Evolutionary conservation across 1,139 yeast genomes (phyloP), one percentile per base, ranked within the genome.

Genomic region (Yamadazyma songkhlaensis): DNA sequence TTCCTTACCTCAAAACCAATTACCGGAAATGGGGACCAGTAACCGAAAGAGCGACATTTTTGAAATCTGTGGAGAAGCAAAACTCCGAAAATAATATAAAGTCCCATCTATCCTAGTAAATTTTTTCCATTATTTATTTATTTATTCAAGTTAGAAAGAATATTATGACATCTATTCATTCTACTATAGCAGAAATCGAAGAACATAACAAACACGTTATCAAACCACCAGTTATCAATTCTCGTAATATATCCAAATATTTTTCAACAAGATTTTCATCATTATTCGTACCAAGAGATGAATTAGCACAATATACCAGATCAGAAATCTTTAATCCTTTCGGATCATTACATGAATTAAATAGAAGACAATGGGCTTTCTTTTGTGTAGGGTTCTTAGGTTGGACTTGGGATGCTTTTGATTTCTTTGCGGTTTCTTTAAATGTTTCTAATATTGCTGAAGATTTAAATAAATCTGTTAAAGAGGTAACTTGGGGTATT

Each of bases 381-480:
- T 63, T 64, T 42, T 38, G 52, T 22, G 45, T 62, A 33, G 71
- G 68, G 1, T 59, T 62, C 36, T 49, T 50, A 34, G 69, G 64
- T 13, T 68, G 73, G 73, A 64, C 71, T 9, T 63, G 67, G 66
- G 74, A 67, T 51, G 67, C 72, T 6, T 59, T 67, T 43, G 74
- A 67, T 48, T 65, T 60, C 45, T 38, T 38, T 41, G 44, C 61
- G 11, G 67, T 66, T 5, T 57, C 66, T n/a, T 54, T 66, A 39
- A 65, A 66, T 42, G 62, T 57, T 5, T 29, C 52, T 8, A 50
- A 50, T 11, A 59, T 68, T 36, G 66, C 72, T 17, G 40, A 54
- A 11, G 51, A 53, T 20, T 59, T 67, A 28, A 49, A 48, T 15
- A 54, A 40, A 7, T 38, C 53, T 8, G 61, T 59, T 31, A 58